phyloP scores from a whole-genome alignment of 352 stramenopile genomes.

The Aphanomyces astaci region DNA sequence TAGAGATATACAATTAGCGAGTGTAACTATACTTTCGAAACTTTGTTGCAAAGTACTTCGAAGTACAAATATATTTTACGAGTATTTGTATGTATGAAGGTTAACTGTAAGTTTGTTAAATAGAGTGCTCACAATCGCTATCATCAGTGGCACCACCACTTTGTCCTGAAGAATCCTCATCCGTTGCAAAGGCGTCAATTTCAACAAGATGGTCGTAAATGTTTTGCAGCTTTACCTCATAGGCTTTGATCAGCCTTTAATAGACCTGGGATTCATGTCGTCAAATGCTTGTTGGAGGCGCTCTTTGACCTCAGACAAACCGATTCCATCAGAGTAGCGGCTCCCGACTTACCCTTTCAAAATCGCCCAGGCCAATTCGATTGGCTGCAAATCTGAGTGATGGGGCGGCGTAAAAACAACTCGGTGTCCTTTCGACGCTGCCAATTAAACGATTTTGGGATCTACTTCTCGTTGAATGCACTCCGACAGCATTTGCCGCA shows the following conservation, averaged over 20 bases:
- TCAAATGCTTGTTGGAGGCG: conserved; percentile 13
- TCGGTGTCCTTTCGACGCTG: not conserved
- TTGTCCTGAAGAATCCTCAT: conserved; percentile 7
- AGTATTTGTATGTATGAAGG: too few relatives aligned
- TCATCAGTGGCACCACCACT: too few relatives aligned
- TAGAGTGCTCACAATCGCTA: too few relatives aligned
- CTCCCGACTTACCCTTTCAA: conserved; percentile 25
- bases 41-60: too few relatives aligned
- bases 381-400: conserved; percentile 27
- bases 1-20: too few relatives aligned
- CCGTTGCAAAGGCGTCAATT: not conserved
- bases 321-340: conserved; percentile 18
- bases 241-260: conserved; percentile 4
- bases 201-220: not conserved
- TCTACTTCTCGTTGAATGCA: conserved; percentile 15
- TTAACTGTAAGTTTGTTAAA: too few relatives aligned
- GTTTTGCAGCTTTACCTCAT: not conserved
- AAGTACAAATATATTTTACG: too few relatives aligned
- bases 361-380: conserved; percentile 26
- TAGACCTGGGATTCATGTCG: not conserved
- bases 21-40: too few relatives aligned
- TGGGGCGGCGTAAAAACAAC: too few relatives aligned
- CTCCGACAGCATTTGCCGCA: not conserved
- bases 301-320: conserved; percentile 22
- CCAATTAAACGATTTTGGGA: conserved; percentile 16